phyloP scores from a whole-genome alignment of 306 rosid species.

The Cicer arietinum region DNA sequence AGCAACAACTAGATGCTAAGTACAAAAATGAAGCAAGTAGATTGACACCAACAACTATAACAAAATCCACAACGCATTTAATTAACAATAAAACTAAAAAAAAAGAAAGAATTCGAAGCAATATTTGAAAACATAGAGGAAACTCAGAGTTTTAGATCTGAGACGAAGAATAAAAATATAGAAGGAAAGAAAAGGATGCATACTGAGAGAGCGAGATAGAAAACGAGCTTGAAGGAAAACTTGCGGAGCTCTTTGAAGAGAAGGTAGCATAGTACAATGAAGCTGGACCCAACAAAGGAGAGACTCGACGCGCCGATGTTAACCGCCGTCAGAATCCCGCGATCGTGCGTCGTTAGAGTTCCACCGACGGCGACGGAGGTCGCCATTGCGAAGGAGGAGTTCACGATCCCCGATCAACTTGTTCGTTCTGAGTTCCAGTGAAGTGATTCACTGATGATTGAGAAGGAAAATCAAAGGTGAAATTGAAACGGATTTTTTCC shows the following conservation, averaged over 20 bases:
- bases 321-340: slow-evolving; percentile 62
- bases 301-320: slow-evolving; percentile 85
- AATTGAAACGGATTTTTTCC: neutral
- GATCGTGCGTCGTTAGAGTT: slow-evolving; percentile 63
- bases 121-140: neutral
- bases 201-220: slow-evolving; percentile 94
- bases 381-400: slow-evolving; percentile 52
- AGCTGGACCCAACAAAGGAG: slow-evolving; percentile 83
- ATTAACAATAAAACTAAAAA: slow-evolving; percentile 4
- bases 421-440: slow-evolving; percentile 13
- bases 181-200: slow-evolving; percentile 39
- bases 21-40: slow-evolving; percentile 25
- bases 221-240: slow-evolving; percentile 98
- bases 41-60: neutral
- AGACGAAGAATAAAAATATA: neutral
- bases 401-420: slow-evolving; percentile 33
- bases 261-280: slow-evolving; percentile 93
- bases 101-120: slow-evolving; percentile 13
- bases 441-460: neutral
- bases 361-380: slow-evolving; percentile 54
- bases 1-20: slow-evolving; percentile 12
- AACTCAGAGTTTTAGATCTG: slow-evolving; percentile 38
- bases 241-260: slow-evolving; percentile 99
- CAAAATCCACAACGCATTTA: slow-evolving; percentile 1
- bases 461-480: neutral